phyloP scores from a whole-genome alignment of 2,329 filamentous ascomycete genomes.

The Colletotrichum limetticola region DNA sequence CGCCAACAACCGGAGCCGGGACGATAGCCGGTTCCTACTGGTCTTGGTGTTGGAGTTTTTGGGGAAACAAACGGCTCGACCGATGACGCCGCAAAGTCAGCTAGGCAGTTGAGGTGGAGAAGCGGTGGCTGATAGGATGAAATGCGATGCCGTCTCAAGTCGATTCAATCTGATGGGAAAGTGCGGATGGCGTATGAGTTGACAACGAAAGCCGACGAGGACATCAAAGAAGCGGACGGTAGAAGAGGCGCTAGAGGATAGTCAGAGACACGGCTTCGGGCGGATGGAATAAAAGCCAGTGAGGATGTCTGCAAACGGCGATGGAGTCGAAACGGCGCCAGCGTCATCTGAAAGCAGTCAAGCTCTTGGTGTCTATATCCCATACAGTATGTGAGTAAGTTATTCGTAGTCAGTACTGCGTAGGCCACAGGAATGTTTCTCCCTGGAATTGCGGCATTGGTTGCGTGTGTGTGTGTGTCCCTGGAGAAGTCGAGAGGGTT shows the following conservation, averaged over 20 bases:
- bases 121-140: background rate
- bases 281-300: background rate
- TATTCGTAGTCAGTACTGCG: too few relatives aligned
- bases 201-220: constrained; percentile 1
- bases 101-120: background rate
- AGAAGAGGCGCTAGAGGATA: background rate
- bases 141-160: background rate
- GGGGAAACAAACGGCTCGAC: background rate
- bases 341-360: constrained; percentile 7
- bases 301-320: constrained; percentile 4
- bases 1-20: background rate
- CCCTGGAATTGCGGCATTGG: background rate
- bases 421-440: background rate
- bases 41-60: background rate
- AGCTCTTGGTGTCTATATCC: too few relatives aligned
- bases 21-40: background rate
- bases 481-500: background rate
- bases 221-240: background rate
- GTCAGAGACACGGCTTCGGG: constrained; percentile 4
- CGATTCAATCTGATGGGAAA: background rate
- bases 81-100: background rate
- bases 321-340: background rate
- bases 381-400: too few relatives aligned
- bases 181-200: background rate
- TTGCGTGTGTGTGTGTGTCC: background rate